Conservation (phyloP, 768 basidiomycete genomes). For the Russula sp. region DNA sequence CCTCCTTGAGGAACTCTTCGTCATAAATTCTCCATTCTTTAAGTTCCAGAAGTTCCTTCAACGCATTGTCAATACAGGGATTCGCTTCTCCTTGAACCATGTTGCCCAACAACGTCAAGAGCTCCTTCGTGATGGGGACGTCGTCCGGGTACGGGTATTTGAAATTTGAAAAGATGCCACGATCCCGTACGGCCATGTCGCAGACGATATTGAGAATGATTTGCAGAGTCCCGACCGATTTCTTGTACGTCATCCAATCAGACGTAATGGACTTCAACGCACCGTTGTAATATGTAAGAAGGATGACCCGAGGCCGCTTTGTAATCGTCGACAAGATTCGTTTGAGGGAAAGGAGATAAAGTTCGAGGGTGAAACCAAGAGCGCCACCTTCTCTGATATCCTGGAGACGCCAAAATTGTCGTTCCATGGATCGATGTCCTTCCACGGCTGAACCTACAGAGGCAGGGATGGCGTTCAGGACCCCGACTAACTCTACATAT, state of each 20-base stretch:
- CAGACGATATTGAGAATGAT: slow-evolving; percentile 8
- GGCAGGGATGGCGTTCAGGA: background rate
- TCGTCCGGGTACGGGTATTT: no score
- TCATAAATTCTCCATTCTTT: no score
- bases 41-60: no score
- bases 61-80: no score
- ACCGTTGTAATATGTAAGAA: background rate
- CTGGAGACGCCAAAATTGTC: slow-evolving; percentile 9
- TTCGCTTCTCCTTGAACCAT: slow-evolving; percentile 3
- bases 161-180: slow-evolving; percentile 3
- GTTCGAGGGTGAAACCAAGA: slow-evolving; percentile 6
- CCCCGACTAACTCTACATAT: background rate
- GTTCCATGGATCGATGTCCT: background rate
- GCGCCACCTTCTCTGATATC: background rate
- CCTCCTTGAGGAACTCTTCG: no score
- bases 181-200: background rate
- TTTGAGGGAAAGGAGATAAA: slow-evolving; percentile 2
- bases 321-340: background rate
- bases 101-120: slow-evolving; percentile 3
- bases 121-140: slow-evolving; percentile 2
- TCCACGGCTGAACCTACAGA: background rate
- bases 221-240: slow-evolving; percentile 4
- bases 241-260: no score
- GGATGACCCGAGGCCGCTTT: background rate
- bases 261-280: no score